Evolutionary conservation across 164 flowering plant genomes (phyloP), one percentile per base, ranked within the genome.

Genomic region (Litsea cubeba): DNA sequence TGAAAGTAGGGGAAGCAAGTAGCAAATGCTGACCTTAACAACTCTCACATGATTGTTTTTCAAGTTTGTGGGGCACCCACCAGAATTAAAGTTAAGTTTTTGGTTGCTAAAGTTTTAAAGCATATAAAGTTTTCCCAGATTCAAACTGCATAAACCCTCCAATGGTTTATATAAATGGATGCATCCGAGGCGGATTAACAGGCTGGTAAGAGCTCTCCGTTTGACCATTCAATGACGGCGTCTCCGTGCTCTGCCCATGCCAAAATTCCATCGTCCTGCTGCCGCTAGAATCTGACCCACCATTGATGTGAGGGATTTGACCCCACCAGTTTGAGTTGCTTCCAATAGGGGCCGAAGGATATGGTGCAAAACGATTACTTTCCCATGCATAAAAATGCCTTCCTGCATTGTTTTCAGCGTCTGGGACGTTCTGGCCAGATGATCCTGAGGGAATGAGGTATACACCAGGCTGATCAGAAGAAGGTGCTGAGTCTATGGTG

Each of bases 231-330:
- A 94, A 87, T 65, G 92, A 74, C 26, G 81, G 78, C 81, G 94
- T 87, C 81, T 89, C 97, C 2, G 90, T 86, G 46, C 92, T 90
- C 77, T 88, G 89, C 83, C 97, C 81, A 75, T 81, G 93, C 73
- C 95, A 92, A 73, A 86, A 84, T 80, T 84, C 82, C 50, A 83
- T 71, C 62, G 17, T 28, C 24, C 67, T 64, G 30, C 94, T 79
- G 72, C 70, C 77, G 75, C 80, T 70, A 4, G 88, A 64, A 70
- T 89, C 92, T 28, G 91, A 77, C 11, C 84, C 91, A 64, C 84
- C 70, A 0, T 78, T 81, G 54, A 79, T 76, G 60, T 83, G 97
- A 78, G 85, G 97, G 76, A 87, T 83, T 65, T 85, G 73, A 26
- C 87, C 86, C 97, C 95, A 83, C 82, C 79, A 70, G 77, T 79